A percentile compares a stretch with the other conserved stretches of the same genome.
Conservation (phyloP, 148 eudicot genomes). For the Chenopodium album region DNA sequence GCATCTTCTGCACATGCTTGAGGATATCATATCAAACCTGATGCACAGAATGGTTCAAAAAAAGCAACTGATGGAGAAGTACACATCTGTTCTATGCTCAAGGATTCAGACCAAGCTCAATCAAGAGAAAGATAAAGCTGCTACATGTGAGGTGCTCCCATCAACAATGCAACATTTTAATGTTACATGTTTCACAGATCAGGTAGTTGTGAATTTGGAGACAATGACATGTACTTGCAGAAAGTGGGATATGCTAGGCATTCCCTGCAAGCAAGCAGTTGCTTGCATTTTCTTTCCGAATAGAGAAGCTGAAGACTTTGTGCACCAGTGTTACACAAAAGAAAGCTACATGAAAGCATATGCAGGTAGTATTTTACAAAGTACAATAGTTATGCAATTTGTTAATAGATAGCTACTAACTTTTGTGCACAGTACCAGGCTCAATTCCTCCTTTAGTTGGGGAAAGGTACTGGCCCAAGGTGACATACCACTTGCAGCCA, state of each 20-base stretch:
- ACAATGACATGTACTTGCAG: background rate
- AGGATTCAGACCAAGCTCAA: background rate
- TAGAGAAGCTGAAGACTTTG: background rate
- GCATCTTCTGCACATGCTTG: background rate
- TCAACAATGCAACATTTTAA: too few species aligned
- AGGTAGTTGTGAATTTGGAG: background rate
- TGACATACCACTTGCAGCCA: too few species aligned
- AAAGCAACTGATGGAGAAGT: background rate
- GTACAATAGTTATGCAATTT: too few species aligned
- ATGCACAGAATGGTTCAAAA: background rate
- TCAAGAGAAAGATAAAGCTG: background rate
- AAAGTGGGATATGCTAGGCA: background rate
- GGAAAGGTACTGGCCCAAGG: too few species aligned
- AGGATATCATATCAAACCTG: background rate
- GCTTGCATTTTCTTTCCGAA: background rate
- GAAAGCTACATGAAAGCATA: too few species aligned
- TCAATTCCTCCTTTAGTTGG: too few species aligned
- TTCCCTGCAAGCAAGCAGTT: background rate
- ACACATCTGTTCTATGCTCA: background rate
- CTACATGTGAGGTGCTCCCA: background rate
- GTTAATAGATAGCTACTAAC: too few species aligned
- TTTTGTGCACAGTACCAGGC: fast-evolving
- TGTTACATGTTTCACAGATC: background rate
- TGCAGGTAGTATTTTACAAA: too few species aligned
- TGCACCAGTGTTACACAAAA: too few species aligned